Evolutionary conservation across 1,284 basidiomycete genomes (phyloP).

Genomic region (Somion occarium): DNA sequence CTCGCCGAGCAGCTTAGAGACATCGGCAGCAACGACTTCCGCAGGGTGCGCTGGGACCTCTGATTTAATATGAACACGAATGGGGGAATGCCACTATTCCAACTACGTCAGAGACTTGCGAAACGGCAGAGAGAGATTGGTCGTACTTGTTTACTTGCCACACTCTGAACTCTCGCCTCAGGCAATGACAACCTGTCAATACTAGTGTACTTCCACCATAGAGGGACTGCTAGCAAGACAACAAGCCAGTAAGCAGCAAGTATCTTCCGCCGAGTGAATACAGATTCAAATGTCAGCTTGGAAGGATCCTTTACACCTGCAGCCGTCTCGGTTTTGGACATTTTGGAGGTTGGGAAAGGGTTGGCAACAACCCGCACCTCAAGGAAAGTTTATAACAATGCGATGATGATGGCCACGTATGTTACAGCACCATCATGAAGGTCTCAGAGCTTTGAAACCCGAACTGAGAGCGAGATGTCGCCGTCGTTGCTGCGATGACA

Average conservation of each 20-base stretch:
- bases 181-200: conserved; percentile 79
- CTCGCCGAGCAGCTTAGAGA: neutral
- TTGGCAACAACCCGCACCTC: too few relatives aligned
- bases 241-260: conserved; percentile 73
- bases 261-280: conserved; percentile 47
- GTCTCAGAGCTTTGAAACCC: neutral
- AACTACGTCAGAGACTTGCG: conserved; percentile 9
- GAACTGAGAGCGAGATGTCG: neutral
- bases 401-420: neutral
- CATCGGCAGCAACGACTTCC: neutral
- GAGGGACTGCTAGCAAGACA: conserved; percentile 68
- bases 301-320: conserved; percentile 19
- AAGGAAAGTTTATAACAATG: too few relatives aligned
- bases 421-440: neutral
- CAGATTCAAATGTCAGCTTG: conserved; percentile 49
- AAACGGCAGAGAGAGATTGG: neutral
- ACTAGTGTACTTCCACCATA: conserved; percentile 88
- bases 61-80: conserved; percentile 44
- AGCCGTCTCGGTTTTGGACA: neutral
- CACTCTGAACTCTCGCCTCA: conserved; percentile 50
- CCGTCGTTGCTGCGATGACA: neutral
- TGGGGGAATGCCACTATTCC: conserved; percentile 44
- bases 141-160: conserved; percentile 36
- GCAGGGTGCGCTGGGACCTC: conserved; percentile 3
- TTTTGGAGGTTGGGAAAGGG: neutral